phyloP scores from a whole-genome alignment of 2,329 filamentous ascomycete species.

The Botryotinia convoluta region DNA sequence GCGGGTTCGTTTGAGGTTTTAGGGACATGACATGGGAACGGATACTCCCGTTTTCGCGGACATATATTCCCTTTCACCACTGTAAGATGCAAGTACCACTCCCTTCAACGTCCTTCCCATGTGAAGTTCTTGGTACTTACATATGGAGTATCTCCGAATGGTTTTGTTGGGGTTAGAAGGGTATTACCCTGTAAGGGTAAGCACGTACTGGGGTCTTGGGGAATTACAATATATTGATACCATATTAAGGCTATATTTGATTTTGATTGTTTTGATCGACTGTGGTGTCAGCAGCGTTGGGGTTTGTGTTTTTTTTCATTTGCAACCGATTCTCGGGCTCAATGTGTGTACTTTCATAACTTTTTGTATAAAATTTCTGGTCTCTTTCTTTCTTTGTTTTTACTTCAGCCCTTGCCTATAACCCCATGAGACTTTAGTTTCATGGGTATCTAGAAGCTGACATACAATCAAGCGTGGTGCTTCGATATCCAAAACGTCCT shows the following conservation, averaged over 20 bases:
- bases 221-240: conserved; percentile 19
- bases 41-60: conserved; percentile 32
- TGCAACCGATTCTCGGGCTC: conserved; percentile 5
- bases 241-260: conserved; percentile 14
- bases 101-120: conserved; percentile 16
- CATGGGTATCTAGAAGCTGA: conserved; percentile 11
- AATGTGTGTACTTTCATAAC: neutral
- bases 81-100: conserved; percentile 18
- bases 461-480: conserved; percentile 12
- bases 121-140: conserved; percentile 12
- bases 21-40: conserved; percentile 22
- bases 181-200: conserved; percentile 8
- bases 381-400: neutral
- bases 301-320: neutral
- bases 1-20: conserved; percentile 12
- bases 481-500: conserved; percentile 13
- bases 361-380: neutral
- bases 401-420: neutral
- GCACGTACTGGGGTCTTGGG: conserved; percentile 3
- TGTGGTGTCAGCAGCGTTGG: conserved; percentile 10
- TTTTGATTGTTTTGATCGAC: conserved; percentile 10
- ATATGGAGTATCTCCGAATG: neutral
- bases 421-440: neutral
- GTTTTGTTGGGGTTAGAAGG: conserved; percentile 1
- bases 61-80: conserved; percentile 7